Evolutionary conservation across 2,329 filamentous ascomycete species (phyloP).

Genomic region (Hirsutella minnesotensis): DNA sequence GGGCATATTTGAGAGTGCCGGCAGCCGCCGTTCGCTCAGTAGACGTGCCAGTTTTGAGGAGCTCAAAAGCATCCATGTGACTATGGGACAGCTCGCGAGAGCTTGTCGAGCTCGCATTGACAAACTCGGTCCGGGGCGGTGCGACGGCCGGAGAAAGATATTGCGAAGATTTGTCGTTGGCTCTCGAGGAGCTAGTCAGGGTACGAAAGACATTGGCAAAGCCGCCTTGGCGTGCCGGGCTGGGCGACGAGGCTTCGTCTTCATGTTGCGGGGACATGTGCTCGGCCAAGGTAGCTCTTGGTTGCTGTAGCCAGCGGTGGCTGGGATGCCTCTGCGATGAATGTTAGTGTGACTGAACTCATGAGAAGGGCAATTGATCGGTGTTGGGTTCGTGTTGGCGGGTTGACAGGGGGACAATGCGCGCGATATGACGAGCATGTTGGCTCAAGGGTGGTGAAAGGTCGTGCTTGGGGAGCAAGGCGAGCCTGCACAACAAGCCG

Average conservation of each 20-base stretch:
- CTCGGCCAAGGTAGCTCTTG: conserved; percentile 17
- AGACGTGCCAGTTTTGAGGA: conserved; percentile 38
- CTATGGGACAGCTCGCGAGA: conserved; percentile 34
- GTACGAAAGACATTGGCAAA: conserved; percentile 54
- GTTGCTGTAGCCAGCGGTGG: neutral
- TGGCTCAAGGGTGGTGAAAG: too few relatives aligned
- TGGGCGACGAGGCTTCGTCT: conserved; percentile 43
- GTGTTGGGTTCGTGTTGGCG: too few relatives aligned
- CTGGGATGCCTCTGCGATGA: neutral
- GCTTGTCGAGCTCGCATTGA: conserved; percentile 27
- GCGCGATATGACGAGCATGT: too few relatives aligned
- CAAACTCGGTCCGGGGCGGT: conserved; percentile 30
- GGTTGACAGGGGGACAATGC: too few relatives aligned
- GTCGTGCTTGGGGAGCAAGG: too few relatives aligned
- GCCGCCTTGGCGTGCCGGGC: conserved; percentile 42
- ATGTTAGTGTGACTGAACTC: neutral
- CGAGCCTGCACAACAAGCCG: too few relatives aligned
- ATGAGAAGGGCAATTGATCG: too few relatives aligned
- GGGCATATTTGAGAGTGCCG: conserved; percentile 40
- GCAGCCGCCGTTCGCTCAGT: conserved; percentile 46
- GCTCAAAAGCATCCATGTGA: conserved; percentile 42
- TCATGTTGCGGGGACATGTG: conserved; percentile 50
- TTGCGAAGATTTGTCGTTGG: conserved; percentile 36
- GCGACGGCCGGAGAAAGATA: conserved; percentile 26
- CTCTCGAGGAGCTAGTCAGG: conserved; percentile 38